These are phyloP conservation scores for Phellopilus nigrolimitatus DNA, from an alignment of 1,284 basidiomycete species.

Conservation along the genomic window DNA sequence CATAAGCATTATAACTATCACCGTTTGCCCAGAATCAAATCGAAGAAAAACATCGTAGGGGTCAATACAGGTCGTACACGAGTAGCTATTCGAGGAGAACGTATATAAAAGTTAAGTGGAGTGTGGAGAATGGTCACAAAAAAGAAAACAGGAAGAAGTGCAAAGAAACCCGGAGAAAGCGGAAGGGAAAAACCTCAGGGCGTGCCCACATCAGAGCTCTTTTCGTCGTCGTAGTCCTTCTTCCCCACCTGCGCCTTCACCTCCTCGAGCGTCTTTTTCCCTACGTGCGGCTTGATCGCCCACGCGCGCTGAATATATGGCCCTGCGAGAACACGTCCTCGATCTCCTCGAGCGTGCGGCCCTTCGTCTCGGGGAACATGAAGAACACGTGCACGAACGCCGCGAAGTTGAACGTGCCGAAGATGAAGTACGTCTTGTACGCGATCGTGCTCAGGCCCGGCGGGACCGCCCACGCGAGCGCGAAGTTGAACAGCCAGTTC, in stretches of 20 bases:
- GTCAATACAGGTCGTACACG: too few species aligned
- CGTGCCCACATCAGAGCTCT: slow-evolving; percentile 11
- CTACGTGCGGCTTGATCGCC: slow-evolving; percentile 57
- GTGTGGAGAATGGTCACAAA: too few species aligned
- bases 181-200: too few species aligned
- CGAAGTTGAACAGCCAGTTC: slow-evolving; percentile 74
- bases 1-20: too few species aligned
- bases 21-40: too few species aligned
- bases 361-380: slow-evolving; percentile 73
- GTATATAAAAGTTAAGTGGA: too few species aligned
- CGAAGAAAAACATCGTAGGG: too few species aligned
- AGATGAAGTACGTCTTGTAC: too few species aligned
- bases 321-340: slow-evolving; percentile 71
- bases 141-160: too few species aligned
- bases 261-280: slow-evolving; percentile 55
- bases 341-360: slow-evolving; percentile 67
- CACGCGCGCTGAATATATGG: slow-evolving; percentile 65
- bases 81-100: too few species aligned
- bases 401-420: slow-evolving; percentile 72
- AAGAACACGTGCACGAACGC: slow-evolving; percentile 66
- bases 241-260: slow-evolving; percentile 23
- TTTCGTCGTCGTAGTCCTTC: slow-evolving; percentile 13
- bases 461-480: slow-evolving; percentile 62
- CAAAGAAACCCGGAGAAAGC: too few species aligned
- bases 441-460: slow-evolving; percentile 45